phyloP scores from a whole-genome alignment of 129 eudicot genomes.

The Artemisia annua region DNA sequence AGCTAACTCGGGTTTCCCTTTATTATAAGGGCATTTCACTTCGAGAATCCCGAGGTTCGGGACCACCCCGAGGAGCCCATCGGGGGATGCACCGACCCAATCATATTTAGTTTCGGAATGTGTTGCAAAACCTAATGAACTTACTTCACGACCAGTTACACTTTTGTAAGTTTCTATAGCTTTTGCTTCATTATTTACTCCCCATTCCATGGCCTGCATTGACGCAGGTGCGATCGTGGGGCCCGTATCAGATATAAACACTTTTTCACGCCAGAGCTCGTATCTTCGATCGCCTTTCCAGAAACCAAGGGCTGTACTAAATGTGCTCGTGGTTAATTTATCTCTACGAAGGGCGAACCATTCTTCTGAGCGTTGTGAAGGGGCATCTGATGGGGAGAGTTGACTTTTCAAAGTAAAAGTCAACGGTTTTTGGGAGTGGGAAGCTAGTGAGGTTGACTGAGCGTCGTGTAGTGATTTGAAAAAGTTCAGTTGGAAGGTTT shows the following conservation, averaged over 20 bases:
- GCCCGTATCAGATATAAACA: constrained; percentile 36
- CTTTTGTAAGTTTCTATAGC: constrained; percentile 80
- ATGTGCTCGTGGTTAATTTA: constrained; percentile 84
- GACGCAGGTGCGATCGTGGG: constrained; percentile 28
- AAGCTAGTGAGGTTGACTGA: constrained; percentile 20
- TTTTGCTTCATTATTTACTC: constrained; percentile 61
- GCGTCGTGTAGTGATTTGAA: constrained; percentile 26
- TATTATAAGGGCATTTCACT: constrained; percentile 88
- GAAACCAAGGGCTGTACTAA: constrained; percentile 88
- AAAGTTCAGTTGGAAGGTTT: constrained; percentile 17
- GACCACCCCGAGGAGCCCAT: constrained; percentile 68
- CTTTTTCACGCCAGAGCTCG: constrained; percentile 91
- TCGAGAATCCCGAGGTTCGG: constrained; percentile 84
- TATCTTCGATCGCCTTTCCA: constrained; percentile 91
- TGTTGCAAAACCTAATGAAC: constrained; percentile 65
- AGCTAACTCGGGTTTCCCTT: constrained; percentile 82
- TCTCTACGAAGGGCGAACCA: constrained; percentile 96
- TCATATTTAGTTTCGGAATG: constrained; percentile 58
- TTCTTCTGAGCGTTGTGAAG: constrained; percentile 82
- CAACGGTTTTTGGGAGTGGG: constrained; percentile 26
- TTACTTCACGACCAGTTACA: constrained; percentile 83
- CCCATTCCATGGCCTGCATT: constrained; percentile 87
- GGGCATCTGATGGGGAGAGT: constrained; percentile 59
- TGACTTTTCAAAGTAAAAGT: constrained; percentile 35
- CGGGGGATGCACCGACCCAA: constrained; percentile 97